Percentiles rank a stretch among this genome's conserved stretches.
These are phyloP conservation scores for Ceratobasidium sp. DNA, from an alignment of 1,284 basidiomycete species.

Conservation along the genomic window DNA sequence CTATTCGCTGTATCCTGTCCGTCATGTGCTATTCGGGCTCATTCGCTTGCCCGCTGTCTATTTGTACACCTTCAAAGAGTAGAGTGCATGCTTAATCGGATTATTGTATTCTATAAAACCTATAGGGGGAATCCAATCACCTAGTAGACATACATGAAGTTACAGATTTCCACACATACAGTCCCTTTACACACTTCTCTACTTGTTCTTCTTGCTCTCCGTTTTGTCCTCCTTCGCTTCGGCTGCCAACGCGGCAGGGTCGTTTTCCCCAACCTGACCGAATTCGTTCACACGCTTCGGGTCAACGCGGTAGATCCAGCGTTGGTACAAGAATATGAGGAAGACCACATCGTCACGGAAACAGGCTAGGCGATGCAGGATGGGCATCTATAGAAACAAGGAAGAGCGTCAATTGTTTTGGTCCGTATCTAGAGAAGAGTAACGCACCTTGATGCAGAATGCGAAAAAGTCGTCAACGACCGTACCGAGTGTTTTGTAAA, in stretches of 20 bases:
- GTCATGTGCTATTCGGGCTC: conserved; percentile 22
- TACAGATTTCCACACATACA: not conserved
- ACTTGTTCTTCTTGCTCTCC: conserved; percentile 70
- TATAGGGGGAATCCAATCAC: conserved; percentile 1
- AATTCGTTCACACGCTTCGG: conserved; percentile 96
- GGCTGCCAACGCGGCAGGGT: conserved; percentile 20
- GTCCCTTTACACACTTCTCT: conserved; percentile 45
- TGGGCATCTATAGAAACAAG: conserved; percentile 81
- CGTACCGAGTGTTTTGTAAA: conserved; percentile 92
- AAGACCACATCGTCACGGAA: conserved; percentile 94
- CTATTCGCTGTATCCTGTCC: conserved; percentile 13
- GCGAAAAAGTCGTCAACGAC: conserved; percentile 95
- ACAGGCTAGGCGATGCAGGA: conserved; percentile 89
- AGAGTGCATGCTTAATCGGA: conserved; percentile 43
- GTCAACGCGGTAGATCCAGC: conserved; percentile 97
- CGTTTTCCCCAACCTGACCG: conserved; percentile 76
- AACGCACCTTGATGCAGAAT: conserved; percentile 60
- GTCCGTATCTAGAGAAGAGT: conserved; percentile 27
- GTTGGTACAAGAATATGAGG: conserved; percentile 87
- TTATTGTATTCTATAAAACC: conserved; percentile 25
- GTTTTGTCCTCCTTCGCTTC: conserved; percentile 46
- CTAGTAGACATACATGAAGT: conserved; percentile 14
- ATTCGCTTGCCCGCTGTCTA: conserved; percentile 12
- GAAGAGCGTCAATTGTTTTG: not conserved
- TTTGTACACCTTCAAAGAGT: conserved; percentile 34